Base-by-base conservation (phyloP, 2,329 filamentous ascomycete species). In the Diplodia mutila region DNA sequence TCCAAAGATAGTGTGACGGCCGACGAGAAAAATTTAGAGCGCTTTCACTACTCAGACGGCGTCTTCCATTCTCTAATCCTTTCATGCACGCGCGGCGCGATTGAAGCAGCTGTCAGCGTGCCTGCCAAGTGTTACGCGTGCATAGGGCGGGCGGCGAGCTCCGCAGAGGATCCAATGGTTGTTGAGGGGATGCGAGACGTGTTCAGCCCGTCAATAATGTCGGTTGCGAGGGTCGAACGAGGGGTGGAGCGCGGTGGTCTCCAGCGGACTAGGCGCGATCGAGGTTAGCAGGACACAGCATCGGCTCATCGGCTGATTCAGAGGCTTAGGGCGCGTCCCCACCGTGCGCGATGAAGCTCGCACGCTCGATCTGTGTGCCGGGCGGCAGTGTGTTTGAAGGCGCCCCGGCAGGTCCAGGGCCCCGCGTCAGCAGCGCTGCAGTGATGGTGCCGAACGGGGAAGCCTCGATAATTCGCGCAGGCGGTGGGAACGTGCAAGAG, bases 261-360 rank as follows among this genome's bases (percentile, higher is more conserved):
- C 42, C 59, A 63, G 59, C 59, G 46, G 59, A 29, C 25, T 63
- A 63, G 46, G 23, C 59, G 42, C 27, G 42, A 63, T 63, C 37
- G 59, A 37, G 59, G 18, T 25, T 51, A 48, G 27, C 4, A 39
- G 48, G 8, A 25, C 4, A 18, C 46, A 42, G 57, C 25, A 63
- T 63, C 27, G 59, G 34, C 46, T 34, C 59, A 63, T 63, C n/a
- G 59, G 27, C 59, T 63, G 59, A 63, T 63, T 63, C 59, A 63
- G 39, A 27, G 9, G 18, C 39, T 18, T 25, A 25, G 39, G 23
- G 18, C 39, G 39, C 37, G 42, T 63, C 59, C 48, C 59, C 59
- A 63, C 57, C 42, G 4, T n/a, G 29, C 4, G 39, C 21, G 46
- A 63, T 23, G 59, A 37, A 27, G 2, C n/a, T n/a, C n/a, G n/a